Evolutionary conservation across 768 basidiomycete species (phyloP).

Genomic region (Rhizopogon vinicolor): DNA sequence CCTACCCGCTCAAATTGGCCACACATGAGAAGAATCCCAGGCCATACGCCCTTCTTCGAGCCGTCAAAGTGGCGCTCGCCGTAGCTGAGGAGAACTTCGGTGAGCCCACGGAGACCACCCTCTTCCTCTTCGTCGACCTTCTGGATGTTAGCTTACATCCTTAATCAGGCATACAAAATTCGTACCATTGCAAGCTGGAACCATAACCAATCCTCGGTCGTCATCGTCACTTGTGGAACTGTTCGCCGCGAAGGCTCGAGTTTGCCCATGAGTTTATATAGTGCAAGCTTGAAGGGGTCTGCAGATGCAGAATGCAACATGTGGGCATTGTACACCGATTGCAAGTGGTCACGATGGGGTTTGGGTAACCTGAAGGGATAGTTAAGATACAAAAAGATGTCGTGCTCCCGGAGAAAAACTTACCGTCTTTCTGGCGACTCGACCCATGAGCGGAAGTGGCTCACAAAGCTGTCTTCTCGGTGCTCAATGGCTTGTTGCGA

Average conservation of each 20-base stretch:
- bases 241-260: constrained; percentile 79
- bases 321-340: constrained; percentile 77
- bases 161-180: background rate
- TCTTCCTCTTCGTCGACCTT: constrained; percentile 82
- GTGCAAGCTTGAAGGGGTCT: constrained; percentile 93
- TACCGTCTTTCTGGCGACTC: constrained; percentile 77
- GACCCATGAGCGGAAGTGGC: constrained; percentile 79
- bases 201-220: constrained; percentile 99
- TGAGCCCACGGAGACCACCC: constrained; percentile 65
- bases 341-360: constrained; percentile 74
- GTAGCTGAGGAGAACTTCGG: constrained; percentile 73
- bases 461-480: constrained; percentile 79
- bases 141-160: background rate
- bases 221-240: constrained; percentile 79
- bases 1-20: constrained; percentile 91
- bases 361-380: constrained; percentile 52
- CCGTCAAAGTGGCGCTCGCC: constrained; percentile 81
- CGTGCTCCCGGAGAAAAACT: constrained; percentile 12
- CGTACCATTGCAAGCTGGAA: constrained; percentile 85
- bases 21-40: constrained; percentile 80
- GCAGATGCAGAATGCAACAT: constrained; percentile 84
- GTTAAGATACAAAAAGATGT: background rate
- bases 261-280: constrained; percentile 94
- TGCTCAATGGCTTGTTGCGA: constrained; percentile 70
- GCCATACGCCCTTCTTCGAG: constrained; percentile 67